Evolutionary conservation across 805 yeast genomes (phyloP).

Genomic region (Nakazawaea ernobii): DNA sequence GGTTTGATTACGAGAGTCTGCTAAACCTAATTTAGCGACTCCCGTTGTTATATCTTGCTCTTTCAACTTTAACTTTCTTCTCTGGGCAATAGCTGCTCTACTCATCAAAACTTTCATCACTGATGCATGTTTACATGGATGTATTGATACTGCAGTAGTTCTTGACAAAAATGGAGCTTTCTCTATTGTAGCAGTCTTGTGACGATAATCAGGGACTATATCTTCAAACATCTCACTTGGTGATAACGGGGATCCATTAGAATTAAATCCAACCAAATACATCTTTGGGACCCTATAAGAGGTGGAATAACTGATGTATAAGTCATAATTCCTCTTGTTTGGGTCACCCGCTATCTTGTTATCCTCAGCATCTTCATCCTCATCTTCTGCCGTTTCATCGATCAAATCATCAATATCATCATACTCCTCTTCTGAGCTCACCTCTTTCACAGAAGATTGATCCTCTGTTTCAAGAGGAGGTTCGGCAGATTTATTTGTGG

Average conservation of each 20-base stretch:
- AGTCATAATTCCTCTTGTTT: slow-evolving; percentile 68
- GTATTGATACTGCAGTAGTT: slow-evolving; percentile 81
- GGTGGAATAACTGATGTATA: slow-evolving; percentile 89
- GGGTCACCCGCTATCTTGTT: slow-evolving; percentile 27
- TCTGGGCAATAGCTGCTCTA: slow-evolving; percentile 51
- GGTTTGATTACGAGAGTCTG: slow-evolving; percentile 23
- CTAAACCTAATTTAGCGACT: slow-evolving; percentile 42
- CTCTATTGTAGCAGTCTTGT: slow-evolving; percentile 95
- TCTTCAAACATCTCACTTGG: slow-evolving; percentile 95
- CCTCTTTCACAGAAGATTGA: slow-evolving; percentile 14
- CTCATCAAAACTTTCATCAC: slow-evolving; percentile 89
- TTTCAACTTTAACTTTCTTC: slow-evolving; percentile 24
- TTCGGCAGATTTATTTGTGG: slow-evolving; percentile 16
- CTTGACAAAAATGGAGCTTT: slow-evolving; percentile 77
- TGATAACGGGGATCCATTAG: slow-evolving; percentile 77
- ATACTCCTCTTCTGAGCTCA: slow-evolving; percentile 30
- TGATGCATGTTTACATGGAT: slow-evolving; percentile 92
- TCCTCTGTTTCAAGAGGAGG: slow-evolving; percentile 15
- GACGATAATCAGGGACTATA: slow-evolving; percentile 83
- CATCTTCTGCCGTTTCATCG: slow-evolving; percentile 31
- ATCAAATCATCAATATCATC: slow-evolving; percentile 34
- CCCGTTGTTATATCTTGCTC: slow-evolving; percentile 28
- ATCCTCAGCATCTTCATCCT: slow-evolving; percentile 33
- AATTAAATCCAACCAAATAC: slow-evolving; percentile 82
- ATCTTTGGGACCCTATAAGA: slow-evolving; percentile 94